A percentile compares a stretch with the other conserved stretches of the same genome.
Conservation (phyloP, 345 rosid species). For the Salix suchowensis region DNA sequence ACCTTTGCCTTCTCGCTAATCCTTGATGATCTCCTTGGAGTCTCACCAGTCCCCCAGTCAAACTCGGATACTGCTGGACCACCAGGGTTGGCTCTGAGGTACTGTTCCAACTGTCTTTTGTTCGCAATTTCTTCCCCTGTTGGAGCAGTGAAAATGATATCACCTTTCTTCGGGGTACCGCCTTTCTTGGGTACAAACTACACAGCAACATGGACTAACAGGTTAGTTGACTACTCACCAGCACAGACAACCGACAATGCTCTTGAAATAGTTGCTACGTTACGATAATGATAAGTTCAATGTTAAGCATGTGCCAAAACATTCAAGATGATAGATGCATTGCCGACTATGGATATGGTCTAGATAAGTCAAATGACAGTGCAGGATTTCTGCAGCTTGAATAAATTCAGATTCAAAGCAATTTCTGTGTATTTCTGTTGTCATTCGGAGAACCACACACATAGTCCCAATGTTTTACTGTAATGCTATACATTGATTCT, state of each 20-base stretch:
- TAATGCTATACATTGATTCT: neutral
- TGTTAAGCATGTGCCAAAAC: neutral
- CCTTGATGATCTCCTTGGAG: conserved; percentile 34
- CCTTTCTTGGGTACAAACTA: conserved; percentile 18
- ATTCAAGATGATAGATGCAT: neutral
- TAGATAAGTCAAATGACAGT: neutral
- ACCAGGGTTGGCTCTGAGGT: conserved; percentile 32
- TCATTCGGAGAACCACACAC: neutral
- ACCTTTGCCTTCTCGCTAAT: conserved; percentile 27
- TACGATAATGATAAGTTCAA: neutral
- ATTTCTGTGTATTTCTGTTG: neutral
- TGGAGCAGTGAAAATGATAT: conserved; percentile 27
- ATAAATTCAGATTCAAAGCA: neutral
- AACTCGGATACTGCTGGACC: conserved; percentile 26
- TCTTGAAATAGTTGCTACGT: neutral
- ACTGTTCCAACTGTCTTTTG: conserved; percentile 34
- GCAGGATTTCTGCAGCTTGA: neutral
- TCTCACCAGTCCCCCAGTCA: conserved; percentile 34
- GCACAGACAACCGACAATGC: neutral
- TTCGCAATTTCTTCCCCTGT: conserved; percentile 29
- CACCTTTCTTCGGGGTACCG: conserved; percentile 20
- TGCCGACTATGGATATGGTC: neutral
- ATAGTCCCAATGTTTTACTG: neutral
- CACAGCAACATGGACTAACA: neutral
- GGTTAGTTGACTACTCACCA: neutral